Base-by-base conservation (phyloP, 305 asterid genomes). In the Fraxinus greggii region DNA sequence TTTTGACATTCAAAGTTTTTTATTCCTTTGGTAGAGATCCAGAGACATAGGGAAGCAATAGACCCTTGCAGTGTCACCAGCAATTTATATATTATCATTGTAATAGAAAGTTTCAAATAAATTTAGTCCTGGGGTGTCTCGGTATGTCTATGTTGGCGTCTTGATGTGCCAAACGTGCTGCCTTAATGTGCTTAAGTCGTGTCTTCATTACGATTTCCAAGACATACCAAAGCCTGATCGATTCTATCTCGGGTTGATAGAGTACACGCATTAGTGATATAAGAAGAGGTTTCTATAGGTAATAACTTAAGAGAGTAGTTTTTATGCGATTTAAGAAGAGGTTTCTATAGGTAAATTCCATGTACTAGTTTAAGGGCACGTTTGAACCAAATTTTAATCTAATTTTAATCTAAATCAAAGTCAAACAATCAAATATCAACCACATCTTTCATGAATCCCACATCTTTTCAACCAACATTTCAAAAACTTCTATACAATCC, bases 1-100 rank as follows among this genome's bases (percentile, higher is more conserved):
- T 80, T 48, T 84, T 84, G 82, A 84, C 82, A 59, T 84, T 70
- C 19, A 38, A 32, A 77, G 51, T 80, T 75, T 85, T 61, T 79
- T 69, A 84, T 84, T 79, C 88, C 76, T 65, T 75, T 79, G 77
- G 48, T 77, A 63, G n/a, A 33, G 79, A 81, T 48, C 35, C 45
- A 56, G 56, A 45, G 56, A 45, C 76, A 83, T 78, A 77, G 77
- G 86, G 86, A 78, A 75, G 83, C 87, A 81, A 85, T 42, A 13
- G n/a, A 42, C 3, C 19, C 56, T 3, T 45, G 19, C n/a, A 42
- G 83, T 48, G 82, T 84, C 88, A 86, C 85, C 75, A 15, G 29
- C 51, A 51, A 56, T 56, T n/a, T 56, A 40, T 10, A 56, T 67
- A 63, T 79, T 86, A 82, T 85, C 85, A 12, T 65, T 79, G 81